Percentiles rank a stretch among this genome's conserved stretches.
Conservation (phyloP, 2,329 filamentous ascomycete genomes). For the Nigrospora osmanthi region DNA sequence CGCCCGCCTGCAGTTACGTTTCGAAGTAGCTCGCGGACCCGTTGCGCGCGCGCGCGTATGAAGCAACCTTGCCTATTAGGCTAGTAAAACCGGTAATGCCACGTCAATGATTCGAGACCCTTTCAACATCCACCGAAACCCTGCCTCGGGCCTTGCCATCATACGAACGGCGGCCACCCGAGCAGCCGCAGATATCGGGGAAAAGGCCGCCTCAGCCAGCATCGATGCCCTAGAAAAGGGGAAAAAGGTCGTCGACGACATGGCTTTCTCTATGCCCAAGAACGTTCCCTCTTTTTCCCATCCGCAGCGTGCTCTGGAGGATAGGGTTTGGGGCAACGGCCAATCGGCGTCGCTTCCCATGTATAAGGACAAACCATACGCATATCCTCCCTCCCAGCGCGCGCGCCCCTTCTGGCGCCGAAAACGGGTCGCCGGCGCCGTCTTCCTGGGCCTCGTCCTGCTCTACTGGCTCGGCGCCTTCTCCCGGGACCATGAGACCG, state of each 20-base stretch:
- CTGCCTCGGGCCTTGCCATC: conserved; percentile 22
- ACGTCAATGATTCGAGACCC: conserved; percentile 27
- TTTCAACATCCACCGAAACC: conserved; percentile 31
- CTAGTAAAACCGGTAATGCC: neutral
- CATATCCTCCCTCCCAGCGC: conserved; percentile 53
- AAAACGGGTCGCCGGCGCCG: conserved; percentile 50
- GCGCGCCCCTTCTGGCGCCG: conserved; percentile 53
- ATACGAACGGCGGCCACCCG: conserved; percentile 40
- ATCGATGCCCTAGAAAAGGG: conserved; percentile 36
- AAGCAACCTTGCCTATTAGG: no score
- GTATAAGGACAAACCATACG: conserved; percentile 99
- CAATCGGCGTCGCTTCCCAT: conserved; percentile 61
- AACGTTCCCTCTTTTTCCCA: conserved; percentile 63
- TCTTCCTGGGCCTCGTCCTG: conserved; percentile 44
- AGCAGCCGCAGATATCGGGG: conserved; percentile 34
- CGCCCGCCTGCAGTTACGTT: no score
- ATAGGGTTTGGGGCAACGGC: conserved; percentile 54
- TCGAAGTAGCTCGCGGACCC: no score
- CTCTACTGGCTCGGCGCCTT: conserved; percentile 68
- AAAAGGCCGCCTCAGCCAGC: conserved; percentile 40
- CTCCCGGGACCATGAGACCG: conserved; percentile 24
- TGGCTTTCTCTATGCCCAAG: conserved; percentile 61
- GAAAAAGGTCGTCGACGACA: conserved; percentile 33
- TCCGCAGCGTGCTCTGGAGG: conserved; percentile 57
- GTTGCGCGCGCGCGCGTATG: no score